Percentiles rank a stretch among this genome's conserved stretches.
phyloP scores from a whole-genome alignment of 805 yeast genomes.

The Kuraishia capsulata region DNA sequence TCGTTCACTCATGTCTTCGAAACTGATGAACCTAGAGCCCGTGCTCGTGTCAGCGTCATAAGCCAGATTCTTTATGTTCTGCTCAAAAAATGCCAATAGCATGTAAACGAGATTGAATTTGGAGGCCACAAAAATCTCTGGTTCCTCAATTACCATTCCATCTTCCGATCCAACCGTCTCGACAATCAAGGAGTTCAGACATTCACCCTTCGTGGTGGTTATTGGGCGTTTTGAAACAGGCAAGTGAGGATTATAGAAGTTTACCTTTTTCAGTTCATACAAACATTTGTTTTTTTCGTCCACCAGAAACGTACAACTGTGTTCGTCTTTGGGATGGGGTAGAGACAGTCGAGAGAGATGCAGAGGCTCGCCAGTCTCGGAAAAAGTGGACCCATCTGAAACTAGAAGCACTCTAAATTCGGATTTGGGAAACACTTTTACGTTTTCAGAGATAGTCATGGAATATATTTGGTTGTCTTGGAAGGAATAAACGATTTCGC shows the following conservation, averaged over 20 bases:
- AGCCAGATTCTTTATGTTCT: slow-evolving; percentile 15
- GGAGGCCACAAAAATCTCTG: slow-evolving; percentile 29
- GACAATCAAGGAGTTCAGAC: slow-evolving; percentile 32
- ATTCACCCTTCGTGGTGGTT: slow-evolving; percentile 18
- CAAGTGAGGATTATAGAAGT: slow-evolving; percentile 26
- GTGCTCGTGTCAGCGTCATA: slow-evolving; percentile 3
- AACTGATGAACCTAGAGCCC: slow-evolving; percentile 20
- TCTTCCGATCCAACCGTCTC: slow-evolving; percentile 12
- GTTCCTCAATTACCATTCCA: slow-evolving; percentile 28
- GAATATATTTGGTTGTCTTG: no score
- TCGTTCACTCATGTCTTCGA: slow-evolving; percentile 35
- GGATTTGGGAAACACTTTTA: not conserved
- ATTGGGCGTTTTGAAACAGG: slow-evolving; percentile 17
- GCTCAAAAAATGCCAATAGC: slow-evolving; percentile 26
- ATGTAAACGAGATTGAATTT: slow-evolving; percentile 30
- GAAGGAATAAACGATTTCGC: no score
- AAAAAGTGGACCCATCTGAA: not conserved
- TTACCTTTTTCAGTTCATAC: slow-evolving; percentile 30
- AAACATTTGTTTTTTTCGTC: slow-evolving; percentile 11
- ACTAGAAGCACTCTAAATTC: not conserved
- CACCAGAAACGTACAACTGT: not conserved
- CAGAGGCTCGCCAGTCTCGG: not conserved
- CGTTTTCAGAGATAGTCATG: not conserved
- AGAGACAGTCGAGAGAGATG: not conserved
- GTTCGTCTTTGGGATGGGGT: not conserved